These are phyloP conservation scores for Fimicolochytrium jonesii DNA, from an alignment of 192 early-diverging fungal species.

Conservation along the genomic window DNA sequence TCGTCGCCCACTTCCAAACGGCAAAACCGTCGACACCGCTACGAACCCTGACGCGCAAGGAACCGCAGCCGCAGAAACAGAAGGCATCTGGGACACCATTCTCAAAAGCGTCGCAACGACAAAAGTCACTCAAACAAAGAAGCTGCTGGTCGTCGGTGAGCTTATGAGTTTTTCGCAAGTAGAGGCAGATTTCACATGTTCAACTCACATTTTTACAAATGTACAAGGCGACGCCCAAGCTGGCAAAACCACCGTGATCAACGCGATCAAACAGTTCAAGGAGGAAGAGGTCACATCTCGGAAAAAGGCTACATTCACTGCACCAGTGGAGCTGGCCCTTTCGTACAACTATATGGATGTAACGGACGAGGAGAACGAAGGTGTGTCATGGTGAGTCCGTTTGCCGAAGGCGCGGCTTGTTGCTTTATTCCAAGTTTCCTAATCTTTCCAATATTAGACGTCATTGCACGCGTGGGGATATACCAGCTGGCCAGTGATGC, in stretches of 20 bases:
- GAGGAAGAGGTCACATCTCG: slow-evolving; percentile 37
- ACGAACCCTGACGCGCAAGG: neutral
- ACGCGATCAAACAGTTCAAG: slow-evolving; percentile 48
- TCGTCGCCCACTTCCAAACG: too few species aligned
- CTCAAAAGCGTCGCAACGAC: slow-evolving; percentile 71
- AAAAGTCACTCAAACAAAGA: slow-evolving; percentile 69
- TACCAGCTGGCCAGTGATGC: slow-evolving; percentile 74
- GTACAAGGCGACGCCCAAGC: slow-evolving; percentile 64
- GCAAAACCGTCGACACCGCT: too few species aligned
- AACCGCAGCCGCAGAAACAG: neutral
- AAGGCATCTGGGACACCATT: slow-evolving; percentile 76
- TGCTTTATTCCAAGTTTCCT: neutral
- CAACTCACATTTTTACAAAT: neutral
- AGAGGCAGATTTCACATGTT: neutral
- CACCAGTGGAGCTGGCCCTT: slow-evolving; percentile 69
- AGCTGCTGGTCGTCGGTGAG: slow-evolving; percentile 75
- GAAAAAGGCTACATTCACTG: too few species aligned
- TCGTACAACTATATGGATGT: slow-evolving; percentile 81
- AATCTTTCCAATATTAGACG: too few species aligned
- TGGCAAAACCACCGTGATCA: slow-evolving; percentile 81
- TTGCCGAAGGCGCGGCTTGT: too few species aligned
- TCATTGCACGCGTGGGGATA: slow-evolving; percentile 69
- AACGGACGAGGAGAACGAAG: slow-evolving; percentile 84
- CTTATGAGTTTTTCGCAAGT: neutral
- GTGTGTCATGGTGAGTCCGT: slow-evolving; percentile 27